Base-by-base conservation (phyloP, 371 early-diverging fungal genomes). In the Mucor velutinosus region DNA sequence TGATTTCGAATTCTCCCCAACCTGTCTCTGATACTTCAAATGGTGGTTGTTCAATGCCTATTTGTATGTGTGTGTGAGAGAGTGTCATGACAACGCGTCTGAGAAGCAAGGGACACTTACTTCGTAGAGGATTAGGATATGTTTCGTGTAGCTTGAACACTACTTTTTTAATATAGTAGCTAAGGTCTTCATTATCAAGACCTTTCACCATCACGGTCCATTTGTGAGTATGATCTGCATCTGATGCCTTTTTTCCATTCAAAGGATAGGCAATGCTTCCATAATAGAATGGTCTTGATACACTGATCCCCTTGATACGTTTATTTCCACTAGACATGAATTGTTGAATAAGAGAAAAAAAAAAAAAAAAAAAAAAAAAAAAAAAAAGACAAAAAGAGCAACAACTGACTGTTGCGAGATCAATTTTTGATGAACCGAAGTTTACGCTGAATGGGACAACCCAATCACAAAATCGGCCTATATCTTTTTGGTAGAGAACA, bases 1-100 rank as follows among this genome's bases (percentile, higher is more conserved):
- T 86, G 39, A 98, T 93, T 56, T 97, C 98, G 75, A 99, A 99
- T 82, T 99, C 99, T 71, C 99, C 99, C 99, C 99, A 99, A 25
- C 97, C 99, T 11, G 95, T 95, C 76, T 99, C 98, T 53, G 85
- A 84, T 15, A 98, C 87, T 75, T 97, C 97, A 71, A 93, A 99
- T 0, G 99, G 99, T 15, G 91, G 90, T 41, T 90, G 85, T 60
- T 93, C 93, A 32, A 94, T 74, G 30, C 86, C 91, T 93, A n/a
- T n/a, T n/a, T n/a, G n/a, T n/a, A n/a, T n/a, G n/a, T 47, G 11
- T 43, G 41, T 12, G 49, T 11, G 11, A 21, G 10, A 5, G 45
- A 21, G 49, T 23, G 1, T 19, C 4, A 21, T 49, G 35, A 35
- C 10, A 49, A 23, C 49, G 49, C 49, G 49, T 7, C 35, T 35